Percentiles rank a stretch among this genome's conserved stretches.
These are phyloP conservation scores for Wickerhamia fluorescens DNA, from an alignment of 805 yeast genomes.

Conservation along the genomic window DNA sequence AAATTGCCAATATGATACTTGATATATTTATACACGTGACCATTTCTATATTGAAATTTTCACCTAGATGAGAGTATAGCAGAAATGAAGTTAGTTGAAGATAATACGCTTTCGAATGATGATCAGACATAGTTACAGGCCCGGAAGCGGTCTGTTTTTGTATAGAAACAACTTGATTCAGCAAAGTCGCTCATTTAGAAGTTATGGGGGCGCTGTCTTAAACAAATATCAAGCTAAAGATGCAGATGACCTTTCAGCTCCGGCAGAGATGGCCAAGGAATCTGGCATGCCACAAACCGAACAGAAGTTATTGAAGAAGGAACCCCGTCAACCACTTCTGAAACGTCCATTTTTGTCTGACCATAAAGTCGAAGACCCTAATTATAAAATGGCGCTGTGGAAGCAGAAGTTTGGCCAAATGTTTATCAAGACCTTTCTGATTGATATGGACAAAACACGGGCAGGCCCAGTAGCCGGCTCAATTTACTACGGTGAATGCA, in stretches of 20 bases:
- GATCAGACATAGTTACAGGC: no score
- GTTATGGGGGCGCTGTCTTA: conserved; percentile 9
- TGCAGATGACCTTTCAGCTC: conserved; percentile 19
- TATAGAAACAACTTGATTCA: no score
- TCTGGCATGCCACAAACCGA: conserved; percentile 33
- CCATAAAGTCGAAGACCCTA: conserved; percentile 31
- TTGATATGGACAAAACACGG: conserved; percentile 89
- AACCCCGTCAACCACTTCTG: conserved; percentile 29
- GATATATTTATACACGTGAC: no score
- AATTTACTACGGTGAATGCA: conserved; percentile 78
- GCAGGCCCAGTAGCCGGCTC: conserved; percentile 95
- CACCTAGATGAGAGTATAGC: no score
- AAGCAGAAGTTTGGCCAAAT: conserved; percentile 53
- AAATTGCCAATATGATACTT: no score
- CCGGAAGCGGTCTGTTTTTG: no score
- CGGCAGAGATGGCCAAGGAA: conserved; percentile 31
- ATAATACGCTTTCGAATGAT: no score
- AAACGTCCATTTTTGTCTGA: conserved; percentile 35
- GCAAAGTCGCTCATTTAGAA: no score
- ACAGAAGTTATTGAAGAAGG: conserved; percentile 25
- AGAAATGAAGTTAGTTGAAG: no score
- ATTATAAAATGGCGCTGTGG: conserved; percentile 28
- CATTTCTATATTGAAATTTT: no score
- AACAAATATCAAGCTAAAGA: conserved; percentile 11
- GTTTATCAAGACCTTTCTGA: conserved; percentile 50